Evolutionary conservation across 805 yeast species (phyloP).

Genomic region (Lipomyces japonicus): DNA sequence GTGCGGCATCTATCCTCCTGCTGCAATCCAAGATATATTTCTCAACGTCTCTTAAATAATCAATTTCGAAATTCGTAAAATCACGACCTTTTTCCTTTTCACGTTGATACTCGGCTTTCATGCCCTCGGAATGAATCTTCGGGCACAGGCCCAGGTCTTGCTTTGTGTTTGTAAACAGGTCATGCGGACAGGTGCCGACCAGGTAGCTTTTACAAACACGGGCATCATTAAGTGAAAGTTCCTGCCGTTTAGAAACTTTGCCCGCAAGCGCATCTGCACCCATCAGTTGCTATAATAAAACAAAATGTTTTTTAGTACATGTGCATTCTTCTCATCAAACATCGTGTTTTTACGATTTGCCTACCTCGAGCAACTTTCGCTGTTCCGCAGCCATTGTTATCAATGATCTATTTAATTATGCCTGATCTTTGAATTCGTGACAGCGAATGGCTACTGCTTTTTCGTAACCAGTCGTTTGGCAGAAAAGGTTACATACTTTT

Average conservation of each 20-base stretch:
- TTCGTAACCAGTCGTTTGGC: too few relatives aligned
- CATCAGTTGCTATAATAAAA: slow-evolving; percentile 76
- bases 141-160: slow-evolving; percentile 80
- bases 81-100: slow-evolving; percentile 40
- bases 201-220: slow-evolving; percentile 74
- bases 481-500: too few relatives aligned
- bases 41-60: slow-evolving; percentile 47
- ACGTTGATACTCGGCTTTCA: slow-evolving; percentile 64
- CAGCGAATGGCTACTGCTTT: too few relatives aligned
- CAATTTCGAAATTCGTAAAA: slow-evolving; percentile 48
- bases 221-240: slow-evolving; percentile 48
- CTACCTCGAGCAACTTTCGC: slow-evolving; percentile 57
- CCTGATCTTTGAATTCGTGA: too few relatives aligned
- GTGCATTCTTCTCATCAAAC: background rate
- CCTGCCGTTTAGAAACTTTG: slow-evolving; percentile 39
- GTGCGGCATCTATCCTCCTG: slow-evolving; percentile 57
- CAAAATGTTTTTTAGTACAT: background rate
- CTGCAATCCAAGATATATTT: slow-evolving; percentile 64
- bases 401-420: too few relatives aligned
- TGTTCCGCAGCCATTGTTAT: slow-evolving; percentile 66
- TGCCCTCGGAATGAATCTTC: slow-evolving; percentile 66
- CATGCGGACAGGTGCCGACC: slow-evolving; percentile 86
- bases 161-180: slow-evolving; percentile 75
- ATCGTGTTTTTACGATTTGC: background rate
- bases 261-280: slow-evolving; percentile 45